These are phyloP conservation scores for Seiridium cupressi DNA, from an alignment of 2,329 filamentous ascomycete species.

Conservation along the genomic window DNA sequence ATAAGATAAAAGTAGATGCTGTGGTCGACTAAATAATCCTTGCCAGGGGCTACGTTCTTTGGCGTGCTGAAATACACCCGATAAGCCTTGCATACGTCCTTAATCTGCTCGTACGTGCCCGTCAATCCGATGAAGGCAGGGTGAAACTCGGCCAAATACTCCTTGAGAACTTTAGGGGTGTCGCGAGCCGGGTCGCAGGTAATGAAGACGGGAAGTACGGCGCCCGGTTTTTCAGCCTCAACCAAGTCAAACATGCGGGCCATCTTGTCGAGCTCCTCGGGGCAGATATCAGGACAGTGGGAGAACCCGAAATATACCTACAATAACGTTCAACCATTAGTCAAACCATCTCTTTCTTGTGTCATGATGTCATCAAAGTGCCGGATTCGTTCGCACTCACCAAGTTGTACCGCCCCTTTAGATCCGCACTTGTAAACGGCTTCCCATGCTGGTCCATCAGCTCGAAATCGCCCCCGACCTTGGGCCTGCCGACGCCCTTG, in stretches of 20 bases:
- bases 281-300: conserved; percentile 97
- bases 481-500: conserved; percentile 89
- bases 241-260: conserved; percentile 84
- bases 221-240: conserved; percentile 46
- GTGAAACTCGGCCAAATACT: conserved; percentile 91
- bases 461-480: conserved; percentile 85
- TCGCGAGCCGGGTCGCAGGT: conserved; percentile 94
- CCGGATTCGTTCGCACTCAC: conserved; percentile 43
- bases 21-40: conserved; percentile 97
- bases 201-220: conserved; percentile 81
- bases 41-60: conserved; percentile 79
- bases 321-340: too few species aligned
- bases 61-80: conserved; percentile 97
- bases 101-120: conserved; percentile 90
- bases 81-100: conserved; percentile 92
- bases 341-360: too few species aligned
- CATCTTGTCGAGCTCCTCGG: conserved; percentile 99
- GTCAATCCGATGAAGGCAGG: conserved; percentile 82
- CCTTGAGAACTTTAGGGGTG: conserved; percentile 77
- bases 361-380: too few species aligned
- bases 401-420: conserved; percentile 83
- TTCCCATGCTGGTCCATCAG: conserved; percentile 80
- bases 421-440: conserved; percentile 72
- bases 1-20: conserved; percentile 99
- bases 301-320: conserved; percentile 98